These are phyloP conservation scores for Physcomitrium patens DNA, from an alignment of 225 moss, liverwort and hornwort species.

Conservation along the genomic window DNA sequence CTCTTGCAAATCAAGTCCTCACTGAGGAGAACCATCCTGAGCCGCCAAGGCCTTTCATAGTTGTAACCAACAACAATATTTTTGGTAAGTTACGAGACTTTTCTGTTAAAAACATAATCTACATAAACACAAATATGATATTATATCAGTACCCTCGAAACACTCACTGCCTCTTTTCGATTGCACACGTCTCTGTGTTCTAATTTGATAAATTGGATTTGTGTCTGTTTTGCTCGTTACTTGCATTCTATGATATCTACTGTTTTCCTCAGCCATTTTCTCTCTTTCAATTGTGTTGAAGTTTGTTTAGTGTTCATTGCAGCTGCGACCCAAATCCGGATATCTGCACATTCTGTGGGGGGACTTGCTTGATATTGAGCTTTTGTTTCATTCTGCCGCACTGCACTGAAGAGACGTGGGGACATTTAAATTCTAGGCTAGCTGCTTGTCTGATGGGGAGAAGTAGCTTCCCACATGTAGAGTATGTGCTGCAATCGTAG, in stretches of 20 bases:
- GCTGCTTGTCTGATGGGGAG: conserved; percentile 25
- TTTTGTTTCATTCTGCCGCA: neutral
- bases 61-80: conserved; percentile 14
- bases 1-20: conserved; percentile 33
- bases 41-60: conserved; percentile 33
- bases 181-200: too few species aligned
- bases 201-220: too few species aligned
- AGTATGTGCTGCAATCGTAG: conserved; percentile 58
- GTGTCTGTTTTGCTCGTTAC: too few species aligned
- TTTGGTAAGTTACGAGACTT: neutral
- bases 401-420: neutral
- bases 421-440: neutral
- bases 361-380: conserved; percentile 8
- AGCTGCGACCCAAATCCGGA: conserved; percentile 5
- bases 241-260: too few species aligned
- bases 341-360: conserved; percentile 5
- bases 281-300: neutral
- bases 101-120: too few species aligned
- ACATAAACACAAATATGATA: too few species aligned
- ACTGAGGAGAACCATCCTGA: neutral
- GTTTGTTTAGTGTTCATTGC: neutral
- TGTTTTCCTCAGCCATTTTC: too few species aligned
- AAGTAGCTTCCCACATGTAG: conserved; percentile 44
- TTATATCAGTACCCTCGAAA: too few species aligned
- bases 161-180: too few species aligned